Conservation (phyloP, 1,284 basidiomycete genomes). For the Mycosarcoma maydis region DNA sequence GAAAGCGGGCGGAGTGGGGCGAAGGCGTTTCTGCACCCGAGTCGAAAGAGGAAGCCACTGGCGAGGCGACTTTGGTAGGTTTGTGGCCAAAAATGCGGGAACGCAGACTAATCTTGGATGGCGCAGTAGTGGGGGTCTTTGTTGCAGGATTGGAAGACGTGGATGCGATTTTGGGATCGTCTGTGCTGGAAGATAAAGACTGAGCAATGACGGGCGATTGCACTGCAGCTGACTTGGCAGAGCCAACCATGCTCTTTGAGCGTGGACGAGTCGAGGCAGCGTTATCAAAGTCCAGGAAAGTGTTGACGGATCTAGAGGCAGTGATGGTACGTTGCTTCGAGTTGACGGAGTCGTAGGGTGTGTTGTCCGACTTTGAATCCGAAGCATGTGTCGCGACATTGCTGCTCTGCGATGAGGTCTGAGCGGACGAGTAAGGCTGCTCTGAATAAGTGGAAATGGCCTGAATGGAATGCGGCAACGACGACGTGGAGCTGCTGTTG, state of each 20-base stretch:
- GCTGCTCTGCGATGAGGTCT: too few relatives aligned
- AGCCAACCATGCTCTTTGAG: slow-evolving; percentile 26
- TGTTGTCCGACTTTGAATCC: too few relatives aligned
- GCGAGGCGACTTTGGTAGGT: slow-evolving; percentile 11
- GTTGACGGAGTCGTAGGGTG: neutral
- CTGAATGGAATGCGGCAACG: too few relatives aligned
- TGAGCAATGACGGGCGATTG: neutral
- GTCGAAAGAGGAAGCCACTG: slow-evolving; percentile 14
- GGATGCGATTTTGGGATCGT: neutral
- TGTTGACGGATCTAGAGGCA: slow-evolving; percentile 11
- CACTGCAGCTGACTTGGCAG: slow-evolving; percentile 1
- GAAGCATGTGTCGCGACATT: too few relatives aligned
- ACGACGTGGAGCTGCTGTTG: too few relatives aligned
- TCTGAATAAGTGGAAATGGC: too few relatives aligned
- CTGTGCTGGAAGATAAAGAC: neutral
- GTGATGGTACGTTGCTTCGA: slow-evolving; percentile 10
- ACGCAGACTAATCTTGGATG: slow-evolving; percentile 36
- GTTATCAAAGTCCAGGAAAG: slow-evolving; percentile 5
- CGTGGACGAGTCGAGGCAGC: slow-evolving; percentile 12
- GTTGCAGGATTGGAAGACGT: neutral
- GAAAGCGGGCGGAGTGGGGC: slow-evolving; percentile 20
- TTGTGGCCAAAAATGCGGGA: slow-evolving; percentile 43
- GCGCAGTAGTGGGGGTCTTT: neutral
- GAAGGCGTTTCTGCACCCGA: slow-evolving; percentile 27
- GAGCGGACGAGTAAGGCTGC: too few relatives aligned